These are phyloP conservation scores for Neophaeococcomyces aloes DNA, from an alignment of 2,329 filamentous ascomycete species.

Conservation along the genomic window DNA sequence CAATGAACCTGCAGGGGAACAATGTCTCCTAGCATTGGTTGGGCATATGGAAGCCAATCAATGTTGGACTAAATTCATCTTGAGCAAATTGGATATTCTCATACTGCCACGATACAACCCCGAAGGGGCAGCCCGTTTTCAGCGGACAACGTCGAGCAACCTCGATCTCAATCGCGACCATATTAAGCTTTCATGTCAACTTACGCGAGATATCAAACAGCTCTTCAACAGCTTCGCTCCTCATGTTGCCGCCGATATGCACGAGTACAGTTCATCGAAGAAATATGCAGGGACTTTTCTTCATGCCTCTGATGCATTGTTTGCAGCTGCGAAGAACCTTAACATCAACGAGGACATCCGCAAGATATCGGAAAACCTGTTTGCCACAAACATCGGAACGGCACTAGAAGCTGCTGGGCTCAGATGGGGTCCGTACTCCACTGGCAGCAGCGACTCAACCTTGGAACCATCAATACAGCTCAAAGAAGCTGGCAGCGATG, in stretches of 20 bases:
- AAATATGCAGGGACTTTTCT: constrained; percentile 8
- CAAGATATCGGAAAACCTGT: constrained; percentile 6
- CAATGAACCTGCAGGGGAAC: constrained; percentile 7
- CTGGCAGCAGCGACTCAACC: constrained; percentile 6
- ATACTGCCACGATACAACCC: constrained; percentile 10
- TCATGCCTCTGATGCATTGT: constrained; percentile 9
- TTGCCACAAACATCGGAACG: constrained; percentile 4
- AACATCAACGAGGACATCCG: constrained; percentile 10
- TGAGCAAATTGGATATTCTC: constrained; percentile 9
- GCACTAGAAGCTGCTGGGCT: constrained; percentile 7
- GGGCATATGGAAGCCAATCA: constrained; percentile 9
- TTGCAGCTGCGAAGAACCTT: constrained; percentile 9
- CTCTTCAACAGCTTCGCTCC: constrained; percentile 8
- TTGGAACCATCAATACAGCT: not conserved
- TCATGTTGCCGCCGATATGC: constrained; percentile 11
- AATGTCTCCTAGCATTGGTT: not conserved
- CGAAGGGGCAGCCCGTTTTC: constrained; percentile 8
- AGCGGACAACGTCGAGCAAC: constrained; percentile 8
- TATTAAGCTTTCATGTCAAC: constrained; percentile 5
- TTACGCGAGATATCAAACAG: constrained; percentile 9
- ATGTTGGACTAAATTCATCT: constrained; percentile 7
- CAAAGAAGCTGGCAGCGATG: constrained; percentile 10
- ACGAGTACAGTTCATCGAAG: constrained; percentile 6
- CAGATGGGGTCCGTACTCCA: constrained; percentile 9
- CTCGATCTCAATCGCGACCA: constrained; percentile 9